These are phyloP conservation scores for Harringtonia aguacate DNA, from an alignment of 2,329 filamentous ascomycete genomes.

Conservation along the genomic window DNA sequence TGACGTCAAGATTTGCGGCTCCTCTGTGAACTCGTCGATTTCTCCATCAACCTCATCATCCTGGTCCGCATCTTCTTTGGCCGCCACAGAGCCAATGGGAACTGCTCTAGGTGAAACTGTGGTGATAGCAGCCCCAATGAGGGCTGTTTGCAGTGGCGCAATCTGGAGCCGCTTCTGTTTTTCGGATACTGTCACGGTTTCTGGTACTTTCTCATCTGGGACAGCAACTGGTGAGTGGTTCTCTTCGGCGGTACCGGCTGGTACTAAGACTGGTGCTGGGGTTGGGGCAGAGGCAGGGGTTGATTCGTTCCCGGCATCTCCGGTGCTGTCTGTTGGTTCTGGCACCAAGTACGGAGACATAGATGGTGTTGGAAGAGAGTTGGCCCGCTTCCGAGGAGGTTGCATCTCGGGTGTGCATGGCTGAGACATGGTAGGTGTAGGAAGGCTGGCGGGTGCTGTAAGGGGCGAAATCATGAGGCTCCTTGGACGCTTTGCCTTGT, in stretches of 20 bases:
- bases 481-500: conserved; percentile 28
- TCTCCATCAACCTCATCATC: conserved; percentile 42
- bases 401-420: conserved; percentile 22
- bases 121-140: conserved; percentile 9
- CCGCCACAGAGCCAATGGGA: not conserved
- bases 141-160: not conserved
- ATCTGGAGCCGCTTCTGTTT: not conserved
- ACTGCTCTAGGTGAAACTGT: conserved; percentile 1
- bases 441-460: conserved; percentile 17
- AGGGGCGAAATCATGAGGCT: conserved; percentile 29
- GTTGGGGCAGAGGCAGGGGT: not conserved
- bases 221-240: not conserved
- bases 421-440: conserved; percentile 22
- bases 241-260: too few relatives aligned
- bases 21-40: conserved; percentile 43
- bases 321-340: conserved; percentile 7
- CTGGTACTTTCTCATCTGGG: not conserved
- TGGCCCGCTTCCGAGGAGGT: conserved; percentile 28
- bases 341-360: conserved; percentile 15
- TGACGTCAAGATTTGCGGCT: conserved; percentile 46
- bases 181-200: not conserved
- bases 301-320: not conserved
- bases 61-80: conserved; percentile 36
- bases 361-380: conserved; percentile 34
- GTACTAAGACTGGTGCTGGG: too few relatives aligned